Evolutionary conservation across 306 rosid species (phyloP), one percentile per base, ranked within the genome.

Genomic region (Dicorynia guianensis): DNA sequence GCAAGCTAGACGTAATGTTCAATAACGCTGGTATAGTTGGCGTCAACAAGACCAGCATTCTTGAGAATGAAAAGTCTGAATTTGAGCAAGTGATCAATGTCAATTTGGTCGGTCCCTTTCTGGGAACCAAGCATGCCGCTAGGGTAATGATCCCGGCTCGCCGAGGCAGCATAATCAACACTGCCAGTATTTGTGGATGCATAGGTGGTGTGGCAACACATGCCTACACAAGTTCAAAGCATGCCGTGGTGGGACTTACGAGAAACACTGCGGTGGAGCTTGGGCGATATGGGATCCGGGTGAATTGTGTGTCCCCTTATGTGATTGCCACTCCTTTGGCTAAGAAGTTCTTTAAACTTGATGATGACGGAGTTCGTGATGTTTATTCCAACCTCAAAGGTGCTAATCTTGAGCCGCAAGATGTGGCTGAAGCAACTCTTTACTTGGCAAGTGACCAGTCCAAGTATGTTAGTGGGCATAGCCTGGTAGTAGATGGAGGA

Each of bases 1-100:
- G 91, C 6, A 82, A 78, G 75, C 84, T 87, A 0, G 96, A 90
- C 38, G 86, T 88, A 61, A 86, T 90, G 93, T 57, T 72, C 47
- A 90, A 86, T 69, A 90, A 90, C 4, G 91, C 93, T 0, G 93
- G 85, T 1, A 38, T 76, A 14, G 0, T 0, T 0, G 86, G 43
- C 0, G 17, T 0, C 4, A 50, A 35, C 15, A 73, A 84, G n/a
- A 55, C 59, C 35, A 63, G 11, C 81, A 84, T 90, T 8, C 14
- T 76, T 0, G 86, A 82, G 4, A 59, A 50, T 7, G 38, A 57
- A 7, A 58, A 42, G 35, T 72, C 65, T 0, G 81, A 76, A 3
- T 90, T 90, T 15, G 80, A 90, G 67, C 12, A 42, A 40, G 88
- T 90, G 7, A 8, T 84, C 0, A 54, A 49, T 0, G 79, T 86